phyloP scores from a whole-genome alignment of 1,284 basidiomycete species.

The Lentinus polychrous region DNA sequence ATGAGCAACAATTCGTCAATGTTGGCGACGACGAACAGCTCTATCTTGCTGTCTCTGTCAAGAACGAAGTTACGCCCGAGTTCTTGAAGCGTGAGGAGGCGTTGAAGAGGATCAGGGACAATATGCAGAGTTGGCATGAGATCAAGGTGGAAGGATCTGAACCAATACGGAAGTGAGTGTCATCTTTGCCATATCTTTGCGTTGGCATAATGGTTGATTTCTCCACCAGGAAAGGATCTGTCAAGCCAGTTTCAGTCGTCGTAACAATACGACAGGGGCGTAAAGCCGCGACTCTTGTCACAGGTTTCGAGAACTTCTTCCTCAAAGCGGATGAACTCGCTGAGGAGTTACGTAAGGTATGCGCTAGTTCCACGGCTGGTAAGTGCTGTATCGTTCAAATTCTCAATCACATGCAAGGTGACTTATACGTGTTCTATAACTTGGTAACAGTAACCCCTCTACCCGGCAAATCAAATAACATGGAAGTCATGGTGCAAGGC shows the following conservation, averaged over 20 bases:
- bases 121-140: constrained; percentile 74
- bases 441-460: constrained; percentile 43
- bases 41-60: constrained; percentile 39
- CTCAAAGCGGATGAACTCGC: constrained; percentile 67
- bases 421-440: not conserved
- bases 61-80: constrained; percentile 38
- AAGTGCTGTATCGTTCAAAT: constrained; percentile 13
- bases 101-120: constrained; percentile 41
- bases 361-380: constrained; percentile 77
- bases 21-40: constrained; percentile 49
- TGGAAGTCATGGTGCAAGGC: constrained; percentile 79
- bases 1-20: constrained; percentile 65
- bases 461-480: constrained; percentile 43
- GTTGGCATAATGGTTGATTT: constrained; percentile 3
- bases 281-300: constrained; percentile 71
- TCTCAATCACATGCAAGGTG: not conserved
- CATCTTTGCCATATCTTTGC: not conserved
- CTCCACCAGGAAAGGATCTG: constrained; percentile 59
- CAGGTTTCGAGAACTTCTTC: constrained; percentile 72
- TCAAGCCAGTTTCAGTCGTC: constrained; percentile 62
- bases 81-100: constrained; percentile 71
- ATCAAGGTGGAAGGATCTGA: constrained; percentile 45
- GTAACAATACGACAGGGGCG: constrained; percentile 72
- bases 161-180: constrained; percentile 38
- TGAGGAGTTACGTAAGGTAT: constrained; percentile 70